Conservation (phyloP, 2,329 filamentous ascomycete genomes). For the Pseudogymnoascus verrucosus region DNA sequence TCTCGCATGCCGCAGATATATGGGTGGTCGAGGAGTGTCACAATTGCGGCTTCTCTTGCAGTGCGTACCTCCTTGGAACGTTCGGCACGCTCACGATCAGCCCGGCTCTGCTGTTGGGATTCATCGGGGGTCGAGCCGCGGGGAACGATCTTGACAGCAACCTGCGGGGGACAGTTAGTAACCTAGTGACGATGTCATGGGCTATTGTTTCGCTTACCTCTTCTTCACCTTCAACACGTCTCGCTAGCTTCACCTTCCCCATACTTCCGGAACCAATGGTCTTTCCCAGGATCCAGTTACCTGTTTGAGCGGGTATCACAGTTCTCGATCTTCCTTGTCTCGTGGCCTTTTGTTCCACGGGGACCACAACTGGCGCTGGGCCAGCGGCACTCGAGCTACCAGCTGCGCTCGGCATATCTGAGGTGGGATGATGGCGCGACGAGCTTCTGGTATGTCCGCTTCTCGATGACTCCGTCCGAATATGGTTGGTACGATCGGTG, state of each 20-base stretch:
- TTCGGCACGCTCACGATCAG: constrained; percentile 80
- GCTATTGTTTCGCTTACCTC: constrained; percentile 48
- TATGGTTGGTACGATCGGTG: constrained; percentile 17
- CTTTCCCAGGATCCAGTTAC: constrained; percentile 92
- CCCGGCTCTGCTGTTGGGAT: constrained; percentile 53
- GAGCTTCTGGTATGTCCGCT: constrained; percentile 37
- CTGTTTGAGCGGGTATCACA: constrained; percentile 81
- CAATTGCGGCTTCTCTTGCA: constrained; percentile 90
- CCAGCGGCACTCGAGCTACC: constrained; percentile 37
- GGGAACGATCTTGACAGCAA: constrained; percentile 95
- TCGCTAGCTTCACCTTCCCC: constrained; percentile 96
- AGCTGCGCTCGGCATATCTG: constrained; percentile 43
- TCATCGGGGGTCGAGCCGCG: constrained; percentile 83
- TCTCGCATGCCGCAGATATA: constrained; percentile 95
- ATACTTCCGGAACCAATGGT: constrained; percentile 97
- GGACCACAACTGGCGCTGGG: constrained; percentile 41
- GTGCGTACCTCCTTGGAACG: constrained; percentile 95
- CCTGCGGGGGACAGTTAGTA: constrained; percentile 43
- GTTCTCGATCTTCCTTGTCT: constrained; percentile 57
- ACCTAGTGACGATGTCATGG: neutral
- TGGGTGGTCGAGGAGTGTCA: constrained; percentile 86
- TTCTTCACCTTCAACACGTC: constrained; percentile 81
- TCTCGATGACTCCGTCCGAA: constrained; percentile 22
- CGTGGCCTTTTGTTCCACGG: constrained; percentile 41
- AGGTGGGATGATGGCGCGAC: constrained; percentile 30